Percentiles rank a stretch among this genome's conserved stretches.
phyloP scores from a whole-genome alignment of 345 rosid species.

The Linum lewisii region DNA sequence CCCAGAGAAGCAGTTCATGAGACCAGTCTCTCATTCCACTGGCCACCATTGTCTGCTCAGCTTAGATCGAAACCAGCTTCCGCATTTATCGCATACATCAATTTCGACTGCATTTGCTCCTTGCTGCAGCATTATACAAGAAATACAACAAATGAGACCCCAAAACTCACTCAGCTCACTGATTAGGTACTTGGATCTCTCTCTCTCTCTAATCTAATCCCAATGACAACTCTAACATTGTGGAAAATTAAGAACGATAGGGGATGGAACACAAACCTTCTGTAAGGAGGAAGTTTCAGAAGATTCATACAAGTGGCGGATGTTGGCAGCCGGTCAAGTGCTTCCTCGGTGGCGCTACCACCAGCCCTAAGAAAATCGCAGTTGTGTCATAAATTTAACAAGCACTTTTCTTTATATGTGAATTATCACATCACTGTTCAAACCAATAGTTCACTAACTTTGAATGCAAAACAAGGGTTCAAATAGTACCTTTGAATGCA shows the following conservation, averaged over 20 bases:
- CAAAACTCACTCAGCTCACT: too few species aligned
- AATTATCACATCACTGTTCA: conserved; percentile 11
- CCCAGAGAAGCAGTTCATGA: conserved; percentile 1
- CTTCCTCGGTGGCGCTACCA: conserved; percentile 57
- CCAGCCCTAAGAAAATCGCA: conserved; percentile 35
- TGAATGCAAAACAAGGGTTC: conserved; percentile 95
- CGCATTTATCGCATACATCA: conserved; percentile 86
- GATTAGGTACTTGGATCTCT: too few species aligned
- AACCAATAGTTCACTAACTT: conserved; percentile 38
- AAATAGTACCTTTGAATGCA: conserved; percentile 76
- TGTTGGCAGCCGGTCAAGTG: conserved; percentile 85
- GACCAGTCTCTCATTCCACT: background rate
- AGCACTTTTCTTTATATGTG: background rate
- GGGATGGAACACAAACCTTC: conserved; percentile 54
- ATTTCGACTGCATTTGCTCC: conserved; percentile 72
- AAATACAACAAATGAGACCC: background rate
- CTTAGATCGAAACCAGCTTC: conserved; percentile 99
- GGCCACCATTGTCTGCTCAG: conserved; percentile 19
- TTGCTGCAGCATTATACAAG: conserved; percentile 52
- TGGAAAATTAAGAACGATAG: background rate
- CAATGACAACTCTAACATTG: background rate
- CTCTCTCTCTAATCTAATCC: too few species aligned
- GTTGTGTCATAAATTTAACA: background rate
- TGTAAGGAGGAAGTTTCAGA: conserved; percentile 95
- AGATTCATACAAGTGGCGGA: conserved; percentile 99